Base-by-base conservation (phyloP, 805 yeast species). In the Aciculoconidium aculeatum region DNA sequence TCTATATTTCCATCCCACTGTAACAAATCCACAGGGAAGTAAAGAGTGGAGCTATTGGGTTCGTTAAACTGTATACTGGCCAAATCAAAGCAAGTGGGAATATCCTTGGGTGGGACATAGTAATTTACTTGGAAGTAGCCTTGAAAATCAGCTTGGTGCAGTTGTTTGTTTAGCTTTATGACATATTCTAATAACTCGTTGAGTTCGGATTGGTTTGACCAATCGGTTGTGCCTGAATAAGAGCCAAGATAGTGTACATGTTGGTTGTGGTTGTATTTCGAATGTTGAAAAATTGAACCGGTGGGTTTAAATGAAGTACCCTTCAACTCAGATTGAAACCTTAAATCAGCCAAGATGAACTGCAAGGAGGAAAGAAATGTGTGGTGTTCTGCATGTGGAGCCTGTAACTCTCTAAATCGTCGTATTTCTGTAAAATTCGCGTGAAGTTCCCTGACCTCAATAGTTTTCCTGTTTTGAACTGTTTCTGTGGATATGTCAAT, bases 401-500 rank as follows among this genome's bases (percentile, higher is more conserved):
- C 9, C 11, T 24, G 17, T 16, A 8, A 13, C 10, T 14, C 23
- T 27, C n/a, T n/a, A 10, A 19, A 4, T 29, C 24, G 22, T 21
- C 40, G 12, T 42, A 53, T 50, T 33, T 69, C 77, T 2, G 55
- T 31, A 34, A 78, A 70, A 30, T 65, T 62, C 32, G 64, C 52
- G 45, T 80, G 87, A 4, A 74, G 39, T 30, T 69, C 58, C 17
- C 76, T 46, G 33, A 66, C 67, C 4, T 41, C 43, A 7, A 78
- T 25, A 0, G 55, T 56, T 1, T 43, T 30, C 14, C 87, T 54
- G 47, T 88, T 87, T 6, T 55, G 17, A 8, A 90, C 80, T 50
- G 67, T 57, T n/a, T 59, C 65, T 0, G 86, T 77, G 5, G 64
- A 42, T 1, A 80, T 56, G 50, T 90, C 96, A 9, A 87, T 46